Conservation (phyloP, 2,329 filamentous ascomycete species). For the Aspergillus caelatus region DNA sequence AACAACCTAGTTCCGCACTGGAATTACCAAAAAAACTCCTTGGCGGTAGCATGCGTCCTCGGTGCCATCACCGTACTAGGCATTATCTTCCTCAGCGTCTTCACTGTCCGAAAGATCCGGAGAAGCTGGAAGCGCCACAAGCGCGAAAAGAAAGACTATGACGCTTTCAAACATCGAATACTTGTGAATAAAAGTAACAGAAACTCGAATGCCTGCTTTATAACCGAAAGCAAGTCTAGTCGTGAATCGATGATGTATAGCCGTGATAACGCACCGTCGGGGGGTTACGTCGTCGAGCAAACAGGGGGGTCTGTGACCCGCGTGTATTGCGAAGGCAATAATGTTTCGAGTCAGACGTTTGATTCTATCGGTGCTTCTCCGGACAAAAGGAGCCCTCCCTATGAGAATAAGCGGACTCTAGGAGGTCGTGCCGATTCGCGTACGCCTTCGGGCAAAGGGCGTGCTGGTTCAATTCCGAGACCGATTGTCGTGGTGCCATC, state of each 20-base stretch:
- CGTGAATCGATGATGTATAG: conserved; percentile 35
- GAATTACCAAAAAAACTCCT: conserved; percentile 27
- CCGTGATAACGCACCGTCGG: conserved; percentile 28
- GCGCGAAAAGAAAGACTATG: conserved; percentile 12
- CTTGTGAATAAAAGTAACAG: not conserved
- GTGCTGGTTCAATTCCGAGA: conserved; percentile 16
- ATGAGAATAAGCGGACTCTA: not conserved
- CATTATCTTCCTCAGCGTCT: conserved; percentile 24
- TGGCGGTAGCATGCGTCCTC: conserved; percentile 32
- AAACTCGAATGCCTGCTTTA: not conserved
- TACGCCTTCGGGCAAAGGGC: conserved; percentile 5
- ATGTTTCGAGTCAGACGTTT: conserved; percentile 1
- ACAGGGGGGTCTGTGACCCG: conserved; percentile 16
- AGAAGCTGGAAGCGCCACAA: conserved; percentile 21
- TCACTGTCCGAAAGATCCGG: conserved; percentile 25
- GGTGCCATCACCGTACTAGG: conserved; percentile 21
- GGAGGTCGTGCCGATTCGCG: conserved; percentile 8
- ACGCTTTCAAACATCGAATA: conserved; percentile 22
- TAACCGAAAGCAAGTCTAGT: conserved; percentile 17
- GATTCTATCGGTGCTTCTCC: conserved; percentile 1
- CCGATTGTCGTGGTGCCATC: conserved; percentile 19
- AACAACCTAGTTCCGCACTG: conserved; percentile 18
- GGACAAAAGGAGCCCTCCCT: not conserved
- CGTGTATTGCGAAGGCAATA: conserved; percentile 16
- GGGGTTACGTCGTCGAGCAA: conserved; percentile 27